Evolutionary conservation across 441 rosid species (phyloP).

Genomic region (Syzygium malaccense): DNA sequence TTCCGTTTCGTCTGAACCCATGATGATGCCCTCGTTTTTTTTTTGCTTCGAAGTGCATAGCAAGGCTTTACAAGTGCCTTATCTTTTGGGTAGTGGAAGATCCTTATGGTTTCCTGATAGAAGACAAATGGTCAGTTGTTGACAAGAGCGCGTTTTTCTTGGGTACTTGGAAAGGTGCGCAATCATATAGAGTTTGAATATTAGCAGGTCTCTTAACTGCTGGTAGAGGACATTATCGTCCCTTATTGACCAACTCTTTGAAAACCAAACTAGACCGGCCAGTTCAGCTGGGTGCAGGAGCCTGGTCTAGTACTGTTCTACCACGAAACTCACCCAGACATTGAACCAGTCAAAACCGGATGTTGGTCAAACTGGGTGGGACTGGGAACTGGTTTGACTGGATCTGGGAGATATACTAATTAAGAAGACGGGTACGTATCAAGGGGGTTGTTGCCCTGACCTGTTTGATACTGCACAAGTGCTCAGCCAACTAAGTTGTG

Average conservation of each 20-base stretch:
- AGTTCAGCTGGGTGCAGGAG: neutral
- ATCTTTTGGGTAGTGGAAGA: neutral
- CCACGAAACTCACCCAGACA: neutral
- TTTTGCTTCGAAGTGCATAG: neutral
- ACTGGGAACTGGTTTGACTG: neutral
- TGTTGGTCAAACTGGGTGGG: neutral
- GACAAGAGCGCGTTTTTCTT: neutral
- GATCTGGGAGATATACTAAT: neutral
- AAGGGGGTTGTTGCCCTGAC: neutral
- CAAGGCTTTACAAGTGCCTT: neutral
- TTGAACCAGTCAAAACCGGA: neutral
- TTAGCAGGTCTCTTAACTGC: neutral
- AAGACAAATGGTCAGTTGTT: neutral
- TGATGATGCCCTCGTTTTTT: neutral
- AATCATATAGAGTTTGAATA: neutral
- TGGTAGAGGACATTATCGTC: neutral
- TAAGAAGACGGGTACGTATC: neutral
- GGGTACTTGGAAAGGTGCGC: neutral
- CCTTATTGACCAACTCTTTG: neutral
- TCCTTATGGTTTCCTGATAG: neutral
- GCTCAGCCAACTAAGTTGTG: neutral
- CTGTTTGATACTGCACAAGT: neutral
- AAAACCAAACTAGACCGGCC: neutral
- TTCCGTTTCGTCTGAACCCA: neutral
- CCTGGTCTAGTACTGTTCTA: neutral